Base-by-base conservation (phyloP, 108 stramenopile genomes). In the Discostella stelligeroides region DNA sequence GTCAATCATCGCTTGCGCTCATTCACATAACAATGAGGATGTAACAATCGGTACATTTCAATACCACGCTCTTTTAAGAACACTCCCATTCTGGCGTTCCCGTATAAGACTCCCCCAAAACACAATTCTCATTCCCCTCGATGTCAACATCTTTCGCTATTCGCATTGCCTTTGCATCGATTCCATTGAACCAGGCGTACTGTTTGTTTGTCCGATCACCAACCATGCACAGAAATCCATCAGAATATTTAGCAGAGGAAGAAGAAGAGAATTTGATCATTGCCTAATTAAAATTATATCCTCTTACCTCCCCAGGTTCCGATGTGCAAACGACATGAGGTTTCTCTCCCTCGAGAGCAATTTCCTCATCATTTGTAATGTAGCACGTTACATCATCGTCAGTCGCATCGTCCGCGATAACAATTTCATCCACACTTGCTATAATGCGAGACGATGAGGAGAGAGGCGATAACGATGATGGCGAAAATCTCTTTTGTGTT, bases 31-130 rank as follows among this genome's bases (percentile, higher is more conserved):
- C n/a, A n/a, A n/a, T n/a, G n/a, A n/a, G n/a, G n/a, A n/a, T n/a
- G n/a, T n/a, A n/a, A n/a, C n/a, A n/a, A n/a, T n/a, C n/a, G n/a
- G n/a, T n/a, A n/a, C n/a, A n/a, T n/a, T n/a, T n/a, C n/a, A n/a
- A n/a, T n/a, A n/a, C n/a, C n/a, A n/a, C n/a, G n/a, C n/a, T n/a
- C 7, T 49, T 49, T 51, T 77, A 72, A 21, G 62, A 68, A 55
- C 86, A 86, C 73, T 86, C 86, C 86, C 86, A 86, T 70, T 86
- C 86, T 7, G 77, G 81, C 17, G 64, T 75, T 28, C 86, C 86
- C 55, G 63, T 72, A 42, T 70, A 82, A 30, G 73, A 76, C 57
- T 79, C 77, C 7, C 78, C 81, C 72, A 82, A 77, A 1, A 82
- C 72, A 55, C 86, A 86, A 38, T 82, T 59, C 28, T 64, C 48